These are phyloP conservation scores for Sporisorium reilianum DNA, from an alignment of 1,284 basidiomycete genomes.

Conservation along the genomic window DNA sequence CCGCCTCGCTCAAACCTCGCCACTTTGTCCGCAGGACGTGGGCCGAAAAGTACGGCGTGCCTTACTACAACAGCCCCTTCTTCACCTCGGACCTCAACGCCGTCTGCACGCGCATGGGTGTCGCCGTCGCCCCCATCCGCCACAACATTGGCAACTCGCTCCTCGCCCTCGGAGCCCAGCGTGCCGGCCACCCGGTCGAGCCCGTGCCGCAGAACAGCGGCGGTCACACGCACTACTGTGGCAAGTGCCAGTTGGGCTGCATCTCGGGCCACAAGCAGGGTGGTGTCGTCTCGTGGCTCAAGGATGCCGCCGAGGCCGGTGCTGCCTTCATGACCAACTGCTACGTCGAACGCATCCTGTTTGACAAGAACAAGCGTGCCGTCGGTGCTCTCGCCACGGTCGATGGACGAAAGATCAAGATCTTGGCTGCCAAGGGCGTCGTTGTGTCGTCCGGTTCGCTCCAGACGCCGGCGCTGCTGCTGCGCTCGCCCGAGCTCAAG, in stretches of 20 bases:
- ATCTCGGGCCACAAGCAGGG: constrained; percentile 69
- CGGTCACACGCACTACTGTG: constrained; percentile 70
- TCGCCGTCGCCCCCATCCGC: constrained; percentile 65
- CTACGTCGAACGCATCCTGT: constrained; percentile 70
- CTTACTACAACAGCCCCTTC: constrained; percentile 68
- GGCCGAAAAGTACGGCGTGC: constrained; percentile 69
- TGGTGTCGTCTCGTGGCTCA: constrained; percentile 68
- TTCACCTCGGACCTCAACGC: constrained; percentile 70
- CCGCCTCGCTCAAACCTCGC: constrained; percentile 70
- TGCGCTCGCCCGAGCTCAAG: constrained; percentile 70
- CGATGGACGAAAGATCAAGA: constrained; percentile 60
- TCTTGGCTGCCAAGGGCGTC: constrained; percentile 69
- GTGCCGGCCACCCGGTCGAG: constrained; percentile 67
- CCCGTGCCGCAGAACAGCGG: constrained; percentile 70
- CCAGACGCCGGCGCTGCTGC: constrained; percentile 71
- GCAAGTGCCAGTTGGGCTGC: constrained; percentile 71
- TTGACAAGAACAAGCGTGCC: constrained; percentile 62
- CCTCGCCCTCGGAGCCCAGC: constrained; percentile 66
- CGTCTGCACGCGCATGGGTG: constrained; percentile 70
- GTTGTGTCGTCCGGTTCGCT: constrained; percentile 71
- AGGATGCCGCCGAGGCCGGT: constrained; percentile 69
- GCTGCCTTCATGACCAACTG: constrained; percentile 68
- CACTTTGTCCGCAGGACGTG: constrained; percentile 70
- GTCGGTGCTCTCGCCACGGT: constrained; percentile 61
- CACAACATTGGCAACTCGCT: constrained; percentile 70